phyloP scores from a whole-genome alignment of 169 alveolate species.

The Plasmodium knowlesi region DNA sequence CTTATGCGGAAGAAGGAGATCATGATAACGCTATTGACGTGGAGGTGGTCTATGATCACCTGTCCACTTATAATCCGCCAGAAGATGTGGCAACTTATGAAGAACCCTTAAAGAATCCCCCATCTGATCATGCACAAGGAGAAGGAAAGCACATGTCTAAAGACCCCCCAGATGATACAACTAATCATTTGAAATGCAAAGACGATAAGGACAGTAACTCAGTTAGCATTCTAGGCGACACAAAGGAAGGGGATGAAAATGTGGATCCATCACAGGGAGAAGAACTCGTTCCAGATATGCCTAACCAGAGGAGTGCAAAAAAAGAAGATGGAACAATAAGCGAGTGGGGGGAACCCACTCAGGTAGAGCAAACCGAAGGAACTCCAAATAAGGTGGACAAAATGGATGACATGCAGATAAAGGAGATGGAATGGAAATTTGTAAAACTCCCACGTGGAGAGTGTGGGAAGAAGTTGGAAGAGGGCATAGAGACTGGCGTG shows the following conservation, averaged over 20 bases:
- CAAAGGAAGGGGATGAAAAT: background rate
- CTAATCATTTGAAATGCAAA: background rate
- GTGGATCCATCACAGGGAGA: background rate
- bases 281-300: background rate
- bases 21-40: background rate
- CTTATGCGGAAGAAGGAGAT: background rate
- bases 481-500: background rate
- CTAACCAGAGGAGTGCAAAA: background rate
- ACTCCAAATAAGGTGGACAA: background rate
- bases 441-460: background rate
- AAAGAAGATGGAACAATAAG: background rate
- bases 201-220: background rate
- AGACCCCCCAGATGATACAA: background rate
- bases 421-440: background rate
- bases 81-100: background rate
- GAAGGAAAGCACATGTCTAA: background rate
- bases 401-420: constrained; percentile 2
- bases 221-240: background rate
- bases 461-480: background rate
- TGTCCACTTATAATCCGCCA: background rate
- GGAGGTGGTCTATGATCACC: background rate
- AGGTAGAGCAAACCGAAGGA: background rate
- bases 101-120: background rate
- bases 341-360: background rate
- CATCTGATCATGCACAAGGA: background rate